Evolutionary conservation across 176 grass and related monocot genomes (phyloP), one percentile per base, ranked within the genome.

Genomic region (Poa pratensis): DNA sequence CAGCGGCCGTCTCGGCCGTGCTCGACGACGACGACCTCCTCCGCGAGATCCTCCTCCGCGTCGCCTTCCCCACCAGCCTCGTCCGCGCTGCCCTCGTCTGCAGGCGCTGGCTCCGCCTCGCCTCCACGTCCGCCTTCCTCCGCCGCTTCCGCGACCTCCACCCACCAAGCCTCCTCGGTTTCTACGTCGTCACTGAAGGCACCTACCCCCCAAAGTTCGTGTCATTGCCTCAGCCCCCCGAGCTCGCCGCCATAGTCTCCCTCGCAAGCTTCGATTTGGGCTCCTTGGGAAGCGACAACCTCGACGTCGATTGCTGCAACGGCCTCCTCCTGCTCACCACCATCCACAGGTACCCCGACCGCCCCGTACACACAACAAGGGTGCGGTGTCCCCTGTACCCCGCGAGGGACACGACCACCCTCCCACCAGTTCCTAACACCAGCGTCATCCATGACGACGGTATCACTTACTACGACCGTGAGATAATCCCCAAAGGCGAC

Each of bases 1-100:
- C 68, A 0, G 37, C 37, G 39, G 10, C 20, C 39, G 1, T 69
- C 18, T 69, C 35, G 1, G 19, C 11, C 39, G 76, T 79, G n/a
- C 55, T 79, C 37, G 55, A 40, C 37, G 3, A 45, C n/a, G 76
- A 79, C 22, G 55, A 79, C 15, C 76, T 79, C n/a, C 76, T 79
- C 14, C 6, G 7, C 13, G 55, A 79, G 55, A 62, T 79, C 37
- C 55, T 79, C 7, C n/a, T 62, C 22, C 55, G 35, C 14, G 30
- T 62, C 3, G 55, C 35, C 14, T 28, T 43, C 13, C 76, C 76
- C 3, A 26, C 77, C 39, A 45, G 22, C 22, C 77, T 63, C 37
- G 77, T 79, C 57, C 39, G 39, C 57, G 57, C 22, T 14, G 7
- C 76, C 35, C 77, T 79, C n/a, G 37, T 46, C 14, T 79, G 34